Evolutionary conservation across 805 yeast species (phyloP), one percentile per base, ranked within the genome.

Genomic region (Yarrowia alimentaria): DNA sequence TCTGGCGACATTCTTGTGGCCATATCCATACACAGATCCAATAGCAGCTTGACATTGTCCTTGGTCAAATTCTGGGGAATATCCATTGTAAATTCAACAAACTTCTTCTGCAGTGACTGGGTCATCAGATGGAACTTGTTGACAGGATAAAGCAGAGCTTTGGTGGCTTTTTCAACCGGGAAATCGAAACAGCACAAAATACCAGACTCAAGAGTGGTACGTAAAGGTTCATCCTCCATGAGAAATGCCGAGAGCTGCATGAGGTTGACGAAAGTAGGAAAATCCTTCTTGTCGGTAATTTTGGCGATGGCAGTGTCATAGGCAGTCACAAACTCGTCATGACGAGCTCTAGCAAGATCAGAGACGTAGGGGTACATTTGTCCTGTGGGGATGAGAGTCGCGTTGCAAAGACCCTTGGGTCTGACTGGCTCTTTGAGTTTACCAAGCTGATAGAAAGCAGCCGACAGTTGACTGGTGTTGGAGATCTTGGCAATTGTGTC

Each of bases 231-330:
- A 8, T 31, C 35, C 13, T 30, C 37, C 50, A 43, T 31, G 29
- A 43, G 12, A 16, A 43, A 43, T 3, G 37, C 29, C 6, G 50
- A 16, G 6, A 43, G 17, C 30, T 43, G 50, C 28, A 43, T 22
- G 11, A 43, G 37, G 3, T 43, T 43, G 35, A 17, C 35, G 10
- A 43, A 43, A 1, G 47, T 40, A n/a, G 33, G 19, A 14, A 26
- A 40, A 6, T 40, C 47, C 50, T 43, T 43, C 29, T 43, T 30
- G 20, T 28, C 34, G 14, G 48, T 28, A 12, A 28, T 24, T n/a
- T 20, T 14, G 11, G 37, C 16, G 18, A 30, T 14, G n/a, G 50
- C 50, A 12, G 37, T 29, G 3, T 11, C 69, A 69, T 24, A 69
- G 66, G 35, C 73, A 56, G 22, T 40, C 19, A 26, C 33, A 12